phyloP scores from a whole-genome alignment of 805 yeast species.

The Ascoidea rubescens region DNA sequence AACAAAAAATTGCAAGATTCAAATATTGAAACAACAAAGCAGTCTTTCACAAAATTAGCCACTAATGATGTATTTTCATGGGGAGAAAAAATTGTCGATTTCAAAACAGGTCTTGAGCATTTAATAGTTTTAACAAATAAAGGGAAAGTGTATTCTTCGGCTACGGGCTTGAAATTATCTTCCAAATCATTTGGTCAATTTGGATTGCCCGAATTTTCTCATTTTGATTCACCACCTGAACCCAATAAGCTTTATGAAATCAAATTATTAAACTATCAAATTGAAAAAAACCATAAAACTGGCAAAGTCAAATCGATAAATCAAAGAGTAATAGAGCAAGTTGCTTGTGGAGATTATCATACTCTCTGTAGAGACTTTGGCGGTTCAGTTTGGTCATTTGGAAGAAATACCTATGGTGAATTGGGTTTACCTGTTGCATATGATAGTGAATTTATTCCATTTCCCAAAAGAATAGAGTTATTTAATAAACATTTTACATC shows the following conservation, averaged over 20 bases:
- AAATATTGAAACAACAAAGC: slow-evolving; percentile 15
- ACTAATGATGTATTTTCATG: slow-evolving; percentile 11
- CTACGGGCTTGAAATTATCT: slow-evolving; percentile 37
- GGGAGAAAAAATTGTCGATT: slow-evolving; percentile 38
- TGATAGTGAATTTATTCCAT: slow-evolving; percentile 52
- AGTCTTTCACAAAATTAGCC: slow-evolving; percentile 7
- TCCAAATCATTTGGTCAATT: slow-evolving; percentile 58
- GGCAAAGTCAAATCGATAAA: slow-evolving; percentile 2
- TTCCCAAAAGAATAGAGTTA: slow-evolving; percentile 43
- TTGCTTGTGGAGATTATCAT: slow-evolving; percentile 68
- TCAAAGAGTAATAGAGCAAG: slow-evolving; percentile 33
- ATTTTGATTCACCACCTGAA: slow-evolving; percentile 40
- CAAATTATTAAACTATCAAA: slow-evolving; percentile 37
- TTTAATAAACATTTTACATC: slow-evolving; percentile 26
- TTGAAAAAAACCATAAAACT: slow-evolving; percentile 9
- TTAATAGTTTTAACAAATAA: slow-evolving; percentile 43
- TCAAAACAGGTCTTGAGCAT: slow-evolving; percentile 55
- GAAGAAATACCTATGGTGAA: slow-evolving; percentile 76
- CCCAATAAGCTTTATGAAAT: slow-evolving; percentile 39
- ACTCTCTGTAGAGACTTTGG: slow-evolving; percentile 44
- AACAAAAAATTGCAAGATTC: slow-evolving; percentile 12
- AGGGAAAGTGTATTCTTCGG: slow-evolving; percentile 49
- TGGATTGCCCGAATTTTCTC: slow-evolving; percentile 66
- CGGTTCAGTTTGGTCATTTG: slow-evolving; percentile 79
- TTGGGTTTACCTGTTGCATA: slow-evolving; percentile 57